Evolutionary conservation across 345 rosid genomes (phyloP), one percentile per base, ranked within the genome.

Genomic region (Salix viminalis): DNA sequence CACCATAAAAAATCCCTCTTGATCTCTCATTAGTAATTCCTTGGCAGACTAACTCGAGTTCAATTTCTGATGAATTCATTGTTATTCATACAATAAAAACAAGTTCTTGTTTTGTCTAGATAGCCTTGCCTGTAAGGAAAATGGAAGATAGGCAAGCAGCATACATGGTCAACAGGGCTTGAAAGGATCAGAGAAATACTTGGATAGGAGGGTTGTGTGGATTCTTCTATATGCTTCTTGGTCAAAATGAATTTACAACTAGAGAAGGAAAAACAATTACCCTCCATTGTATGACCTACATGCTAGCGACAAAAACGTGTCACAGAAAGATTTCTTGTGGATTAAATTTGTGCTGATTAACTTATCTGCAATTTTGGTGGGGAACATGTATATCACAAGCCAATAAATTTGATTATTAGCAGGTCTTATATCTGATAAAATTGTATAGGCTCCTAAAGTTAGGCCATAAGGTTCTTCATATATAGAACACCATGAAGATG

Each of bases 201-300:
- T 42, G 69, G 79, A 62, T 65, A 32, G 46, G 80, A 77, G 80
- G 41, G n/a, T 61, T 60, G 61, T 44, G 75, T 75, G 80, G 80
- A 32, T 30, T 26, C 41, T 58, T 56, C 13, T 58, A 3, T 41
- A 41, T 41, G 46, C 58, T 52, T 58, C 62, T 58, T 23, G 62
- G 62, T 58, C 28, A 23, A 58, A 58, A 58, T n/a, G 23, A n/a
- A 11, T n/a, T 58, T 58, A 3, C 2, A n/a, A 58, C 62, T 65
- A 34, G 39, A 65, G 41, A 39, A 30, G 10, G 19, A 34, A 15
- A 26, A 9, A 6, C 21, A 41, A 0, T n/a, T 9, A 58, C 23
- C 62, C 62, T 58, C 62, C 23, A 58, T 58, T 58, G 8, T n/a
- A 3, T 58, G 14, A 3, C 62, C 62, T 58, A 10, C 62, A 9